Percentiles rank a stretch among this genome's conserved stretches.
phyloP scores from a whole-genome alignment of 169 alveolate species.

The Plasmodium reichenowi region DNA sequence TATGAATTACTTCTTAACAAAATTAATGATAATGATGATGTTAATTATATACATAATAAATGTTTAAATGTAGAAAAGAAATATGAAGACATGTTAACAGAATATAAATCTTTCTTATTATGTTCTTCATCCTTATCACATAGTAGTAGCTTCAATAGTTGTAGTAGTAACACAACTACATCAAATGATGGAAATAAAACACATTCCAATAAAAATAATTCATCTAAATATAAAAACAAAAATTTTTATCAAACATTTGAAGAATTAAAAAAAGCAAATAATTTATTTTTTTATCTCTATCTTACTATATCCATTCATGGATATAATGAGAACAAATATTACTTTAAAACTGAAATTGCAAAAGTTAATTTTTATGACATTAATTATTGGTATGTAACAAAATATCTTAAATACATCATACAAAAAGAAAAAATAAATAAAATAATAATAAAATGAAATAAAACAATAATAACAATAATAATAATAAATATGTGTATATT shows the following conservation, averaged over 20 bases:
- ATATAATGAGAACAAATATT: constrained; percentile 70
- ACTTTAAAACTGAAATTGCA: constrained; percentile 76
- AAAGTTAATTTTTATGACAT: constrained; percentile 74
- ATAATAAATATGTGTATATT: neutral
- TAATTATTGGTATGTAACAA: constrained; percentile 53
- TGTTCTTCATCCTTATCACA: constrained; percentile 71
- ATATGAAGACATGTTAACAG: constrained; percentile 76
- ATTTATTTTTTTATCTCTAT: constrained; percentile 64
- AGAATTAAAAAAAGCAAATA: constrained; percentile 76
- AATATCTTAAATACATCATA: neutral
- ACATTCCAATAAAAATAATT: constrained; percentile 32
- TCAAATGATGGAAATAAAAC: constrained; percentile 37
- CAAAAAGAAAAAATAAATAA: too few species aligned
- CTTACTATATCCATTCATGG: constrained; percentile 75
- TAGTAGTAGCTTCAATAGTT: constrained; percentile 74
- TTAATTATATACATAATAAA: constrained; percentile 69
- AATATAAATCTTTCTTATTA: constrained; percentile 67
- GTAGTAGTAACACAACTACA: constrained; percentile 71
- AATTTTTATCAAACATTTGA: constrained; percentile 71
- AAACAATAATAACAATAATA: too few species aligned
- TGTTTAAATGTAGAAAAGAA: constrained; percentile 50
- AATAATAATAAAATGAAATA: neutral
- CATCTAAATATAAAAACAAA: constrained; percentile 40
- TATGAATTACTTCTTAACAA: constrained; percentile 30
- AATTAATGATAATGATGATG: constrained; percentile 68